These are phyloP conservation scores for Voacanga thouarsii DNA, from an alignment of 257 asterid genomes.

Conservation along the genomic window DNA sequence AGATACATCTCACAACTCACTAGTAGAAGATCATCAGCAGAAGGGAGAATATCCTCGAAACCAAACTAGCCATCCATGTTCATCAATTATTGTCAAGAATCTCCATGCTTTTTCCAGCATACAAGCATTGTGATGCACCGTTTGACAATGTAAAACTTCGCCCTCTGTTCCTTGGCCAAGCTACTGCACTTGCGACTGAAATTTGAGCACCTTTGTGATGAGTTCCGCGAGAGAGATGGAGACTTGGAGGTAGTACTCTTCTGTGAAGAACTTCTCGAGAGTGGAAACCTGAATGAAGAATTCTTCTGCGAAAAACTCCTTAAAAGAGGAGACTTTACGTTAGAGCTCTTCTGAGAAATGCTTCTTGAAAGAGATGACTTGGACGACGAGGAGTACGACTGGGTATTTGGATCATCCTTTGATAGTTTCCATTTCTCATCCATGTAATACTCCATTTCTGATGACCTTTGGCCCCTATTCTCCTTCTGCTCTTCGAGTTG, in stretches of 20 bases:
- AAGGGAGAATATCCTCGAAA: not conserved
- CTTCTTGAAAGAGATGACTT: constrained; percentile 48
- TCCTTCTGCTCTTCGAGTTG: constrained; percentile 4
- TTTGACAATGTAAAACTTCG: constrained; percentile 80
- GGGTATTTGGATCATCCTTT: constrained; percentile 43
- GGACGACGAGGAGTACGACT: constrained; percentile 31
- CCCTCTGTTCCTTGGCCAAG: constrained; percentile 79
- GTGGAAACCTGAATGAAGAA: constrained; percentile 29
- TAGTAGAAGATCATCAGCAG: not conserved
- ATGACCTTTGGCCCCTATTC: not conserved
- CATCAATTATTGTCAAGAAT: constrained; percentile 41
- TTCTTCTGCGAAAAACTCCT: constrained; percentile 41
- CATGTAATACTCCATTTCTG: constrained; percentile 63
- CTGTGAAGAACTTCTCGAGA: constrained; percentile 55
- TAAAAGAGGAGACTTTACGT: constrained; percentile 27
- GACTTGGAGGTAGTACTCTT: constrained; percentile 39
- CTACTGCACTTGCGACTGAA: constrained; percentile 63
- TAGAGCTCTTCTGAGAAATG: constrained; percentile 42
- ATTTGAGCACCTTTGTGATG: constrained; percentile 46
- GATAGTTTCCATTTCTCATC: constrained; percentile 66
- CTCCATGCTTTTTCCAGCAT: constrained; percentile 66
- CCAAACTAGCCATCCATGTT: not conserved
- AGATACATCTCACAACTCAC: constrained; percentile 42
- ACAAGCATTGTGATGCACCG: constrained; percentile 79
- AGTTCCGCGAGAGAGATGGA: constrained; percentile 43